phyloP scores from a whole-genome alignment of 2,329 filamentous ascomycete species.

The Chaetomium sp. region DNA sequence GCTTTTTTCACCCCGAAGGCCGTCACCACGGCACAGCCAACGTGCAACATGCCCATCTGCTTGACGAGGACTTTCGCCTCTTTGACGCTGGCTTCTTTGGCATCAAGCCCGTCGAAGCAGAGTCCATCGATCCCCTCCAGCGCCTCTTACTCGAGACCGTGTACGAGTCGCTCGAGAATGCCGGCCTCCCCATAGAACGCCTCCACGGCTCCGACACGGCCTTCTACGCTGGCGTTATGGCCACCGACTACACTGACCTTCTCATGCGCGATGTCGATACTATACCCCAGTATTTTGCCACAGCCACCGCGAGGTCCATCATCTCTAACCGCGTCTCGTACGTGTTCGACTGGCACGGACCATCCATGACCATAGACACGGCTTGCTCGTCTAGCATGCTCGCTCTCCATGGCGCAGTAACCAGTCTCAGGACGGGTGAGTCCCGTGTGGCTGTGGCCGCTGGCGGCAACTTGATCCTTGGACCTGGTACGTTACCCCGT shows the following conservation, averaged over 20 bases:
- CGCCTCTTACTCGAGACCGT: conserved; percentile 28
- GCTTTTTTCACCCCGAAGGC: conserved; percentile 27
- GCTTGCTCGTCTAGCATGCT: conserved; percentile 27
- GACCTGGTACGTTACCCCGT: too few species aligned
- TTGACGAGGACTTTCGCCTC: conserved; percentile 15
- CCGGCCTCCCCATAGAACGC: conserved; percentile 37
- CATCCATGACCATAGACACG: conserved; percentile 30
- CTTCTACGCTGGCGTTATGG: conserved; percentile 41
- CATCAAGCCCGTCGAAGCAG: conserved; percentile 27
- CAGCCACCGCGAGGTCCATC: conserved; percentile 37
- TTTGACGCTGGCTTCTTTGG: conserved; percentile 31
- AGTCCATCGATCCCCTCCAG: conserved; percentile 30
- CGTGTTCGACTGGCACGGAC: conserved; percentile 36
- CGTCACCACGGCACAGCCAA: conserved; percentile 22
- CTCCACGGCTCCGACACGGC: conserved; percentile 37
- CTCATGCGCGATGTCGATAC: conserved; percentile 17
- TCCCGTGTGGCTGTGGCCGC: conserved; percentile 39
- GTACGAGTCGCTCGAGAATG: conserved; percentile 30
- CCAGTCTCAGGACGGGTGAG: conserved; percentile 38
- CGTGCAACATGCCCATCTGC: conserved; percentile 25
- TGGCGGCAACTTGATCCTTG: conserved; percentile 1
- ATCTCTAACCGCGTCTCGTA: conserved; percentile 43
- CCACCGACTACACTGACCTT: conserved; percentile 35
- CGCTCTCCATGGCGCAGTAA: conserved; percentile 39
- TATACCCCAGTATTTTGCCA: conserved; percentile 31